Evolutionary conservation across 768 basidiomycete genomes (phyloP).

Genomic region (Collybia mongolica): DNA sequence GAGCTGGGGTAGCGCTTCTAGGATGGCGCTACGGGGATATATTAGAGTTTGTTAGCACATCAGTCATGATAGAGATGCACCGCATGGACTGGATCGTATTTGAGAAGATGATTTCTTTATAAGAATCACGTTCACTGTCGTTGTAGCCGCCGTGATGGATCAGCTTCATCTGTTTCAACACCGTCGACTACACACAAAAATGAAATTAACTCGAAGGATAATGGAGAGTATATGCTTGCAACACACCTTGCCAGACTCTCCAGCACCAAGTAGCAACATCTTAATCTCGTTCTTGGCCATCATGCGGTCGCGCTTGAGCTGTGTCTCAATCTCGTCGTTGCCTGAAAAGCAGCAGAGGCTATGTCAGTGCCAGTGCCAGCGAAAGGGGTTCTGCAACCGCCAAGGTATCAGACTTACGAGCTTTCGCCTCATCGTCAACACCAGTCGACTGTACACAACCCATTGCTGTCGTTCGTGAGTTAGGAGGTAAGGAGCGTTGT

Average conservation of each 20-base stretch:
- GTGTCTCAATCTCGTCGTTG: conserved; percentile 92
- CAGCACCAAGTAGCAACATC: conserved; percentile 93
- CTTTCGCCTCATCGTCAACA: conserved; percentile 79
- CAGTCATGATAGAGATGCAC: conserved; percentile 46
- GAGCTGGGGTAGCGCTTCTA: conserved; percentile 89
- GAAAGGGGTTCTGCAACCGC: not conserved
- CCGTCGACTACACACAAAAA: conserved; percentile 20
- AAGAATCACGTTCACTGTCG: conserved; percentile 79
- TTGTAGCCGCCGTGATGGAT: conserved; percentile 86
- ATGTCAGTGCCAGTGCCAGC: not conserved
- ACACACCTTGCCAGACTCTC: conserved; percentile 91
- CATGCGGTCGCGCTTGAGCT: conserved; percentile 85
- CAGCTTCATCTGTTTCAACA: conserved; percentile 89
- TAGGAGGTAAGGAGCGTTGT: conserved; percentile 1
- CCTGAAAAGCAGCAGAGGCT: conserved; percentile 37
- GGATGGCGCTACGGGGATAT: conserved; percentile 23
- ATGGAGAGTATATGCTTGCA: not conserved
- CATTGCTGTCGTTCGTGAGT: conserved; percentile 37
- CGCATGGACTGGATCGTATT: conserved; percentile 93
- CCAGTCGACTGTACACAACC: conserved; percentile 73
- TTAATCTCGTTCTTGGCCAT: conserved; percentile 94
- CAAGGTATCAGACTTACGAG: conserved; percentile 63
- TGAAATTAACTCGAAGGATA: not conserved
- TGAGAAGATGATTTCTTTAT: conserved; percentile 89
- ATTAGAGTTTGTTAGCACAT: too few species aligned